Base-by-base conservation (phyloP, 495 filamentous ascomycete genomes). In the Penicillium fimorum region DNA sequence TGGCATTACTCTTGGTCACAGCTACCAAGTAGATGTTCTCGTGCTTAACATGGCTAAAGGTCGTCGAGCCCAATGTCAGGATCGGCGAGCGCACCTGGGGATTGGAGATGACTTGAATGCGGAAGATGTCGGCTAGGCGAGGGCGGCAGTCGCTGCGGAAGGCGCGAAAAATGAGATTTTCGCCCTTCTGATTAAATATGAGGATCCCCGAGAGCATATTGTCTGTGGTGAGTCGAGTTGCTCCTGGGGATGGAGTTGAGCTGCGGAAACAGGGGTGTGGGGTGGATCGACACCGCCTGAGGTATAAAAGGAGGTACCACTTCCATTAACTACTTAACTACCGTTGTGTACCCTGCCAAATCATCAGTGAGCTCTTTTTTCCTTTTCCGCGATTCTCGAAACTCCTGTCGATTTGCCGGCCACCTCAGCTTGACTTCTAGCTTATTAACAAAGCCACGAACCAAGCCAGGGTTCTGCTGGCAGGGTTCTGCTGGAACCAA, bases 21-120 rank as follows among this genome's bases (percentile, higher is more conserved):
- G 92, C 94, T 48, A 97, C 94, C 58, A 99, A 70, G 75, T 97
- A 99, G 70, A 99, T 97, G 71, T 99, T 99, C 72, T 99, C 94
- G 71, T 96, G 95, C 67, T 96, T 96, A 72, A 99, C 93, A 84
- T 99, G 94, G 79, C 90, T 96, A 78, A 97, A 98, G 47, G 94
- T 99, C 46, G 95, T 97, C 65, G 90, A 96, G 58, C 95, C 94
- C 60, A 99, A 85, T 5, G 94, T 99, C 44, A 99, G 82, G 77
- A 99, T 96, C 50, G 94, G 94, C 51, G 95, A 97, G 59, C 94
- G 92, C 30, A 97, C 94, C 73, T 96, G 91, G 55, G 94, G 89
- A 71, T 99, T 99, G 58, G 92, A 96, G 72, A 97, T 97, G 75
- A 99, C 94, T 69, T 99, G 94, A 73, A 99, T 97, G 76, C 94